A percentile compares a stretch with the other conserved stretches of the same genome.
These are phyloP conservation scores for Elsinoe perseae DNA, from an alignment of 2,329 filamentous ascomycete species.

Conservation along the genomic window DNA sequence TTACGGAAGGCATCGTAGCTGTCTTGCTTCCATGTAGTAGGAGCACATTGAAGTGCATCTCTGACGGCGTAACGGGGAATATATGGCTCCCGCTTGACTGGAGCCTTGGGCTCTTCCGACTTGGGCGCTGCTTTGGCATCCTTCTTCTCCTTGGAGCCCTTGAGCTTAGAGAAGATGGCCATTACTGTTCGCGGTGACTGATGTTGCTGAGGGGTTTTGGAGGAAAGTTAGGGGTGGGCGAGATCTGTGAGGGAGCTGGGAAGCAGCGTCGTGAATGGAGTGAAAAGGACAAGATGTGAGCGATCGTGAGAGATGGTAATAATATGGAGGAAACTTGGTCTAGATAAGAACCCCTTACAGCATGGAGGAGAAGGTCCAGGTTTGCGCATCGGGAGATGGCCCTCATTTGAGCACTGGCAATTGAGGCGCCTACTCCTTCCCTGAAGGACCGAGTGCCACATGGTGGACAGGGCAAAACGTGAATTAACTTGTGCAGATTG, in stretches of 20 bases:
- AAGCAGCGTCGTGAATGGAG: background rate
- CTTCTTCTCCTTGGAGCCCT: conserved; percentile 25
- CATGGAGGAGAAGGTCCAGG: background rate
- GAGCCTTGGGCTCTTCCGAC: conserved; percentile 18
- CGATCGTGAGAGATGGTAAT: background rate
- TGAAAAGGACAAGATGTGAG: background rate
- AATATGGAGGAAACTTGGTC: background rate
- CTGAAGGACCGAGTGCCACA: conserved; percentile 1
- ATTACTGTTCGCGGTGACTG: conserved; percentile 19
- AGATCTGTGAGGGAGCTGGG: background rate
- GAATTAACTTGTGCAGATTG: background rate
- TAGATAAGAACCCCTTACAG: conserved; percentile 2
- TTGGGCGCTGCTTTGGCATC: conserved; percentile 17
- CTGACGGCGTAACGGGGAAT: conserved; percentile 26
- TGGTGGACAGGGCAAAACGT: conserved; percentile 11
- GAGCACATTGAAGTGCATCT: conserved; percentile 22
- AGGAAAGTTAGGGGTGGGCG: background rate
- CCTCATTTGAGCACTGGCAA: conserved; percentile 10
- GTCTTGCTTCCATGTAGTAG: conserved; percentile 8
- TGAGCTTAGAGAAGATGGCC: conserved; percentile 29
- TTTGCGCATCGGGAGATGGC: conserved; percentile 4
- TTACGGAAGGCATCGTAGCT: conserved; percentile 14
- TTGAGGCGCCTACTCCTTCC: conserved; percentile 18
- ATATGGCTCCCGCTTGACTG: conserved; percentile 23
- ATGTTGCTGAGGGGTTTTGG: background rate